A percentile compares a stretch with the other conserved stretches of the same genome.
Conservation (phyloP, 805 yeast species). For the Lipomyces yamanashiensis region DNA sequence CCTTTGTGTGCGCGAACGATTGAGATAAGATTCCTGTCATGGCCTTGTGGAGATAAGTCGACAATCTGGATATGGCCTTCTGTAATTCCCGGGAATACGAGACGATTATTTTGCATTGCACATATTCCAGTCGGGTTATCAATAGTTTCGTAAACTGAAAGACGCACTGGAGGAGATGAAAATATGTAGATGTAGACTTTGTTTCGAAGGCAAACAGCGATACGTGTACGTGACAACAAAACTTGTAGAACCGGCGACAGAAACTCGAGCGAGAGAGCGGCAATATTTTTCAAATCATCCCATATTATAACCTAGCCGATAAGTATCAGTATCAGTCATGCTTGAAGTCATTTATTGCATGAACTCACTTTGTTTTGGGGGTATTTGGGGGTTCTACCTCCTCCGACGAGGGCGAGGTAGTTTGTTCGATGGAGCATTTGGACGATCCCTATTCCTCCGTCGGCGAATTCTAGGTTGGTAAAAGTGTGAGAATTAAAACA, state of each 20-base stretch:
- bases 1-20: conserved; percentile 80
- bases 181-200: conserved; percentile 79
- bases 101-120: conserved; percentile 56
- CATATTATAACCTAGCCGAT: conserved; percentile 65
- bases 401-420: conserved; percentile 87
- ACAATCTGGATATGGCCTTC: conserved; percentile 81
- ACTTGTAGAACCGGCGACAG: conserved; percentile 75
- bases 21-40: conserved; percentile 64
- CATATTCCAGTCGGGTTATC: conserved; percentile 68
- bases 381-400: conserved; percentile 78
- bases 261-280: conserved; percentile 75
- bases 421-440: conserved; percentile 89
- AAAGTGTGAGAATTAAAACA: background rate
- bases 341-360: background rate
- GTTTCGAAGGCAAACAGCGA: conserved; percentile 70
- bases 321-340: background rate
- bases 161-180: conserved; percentile 73
- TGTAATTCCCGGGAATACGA: conserved; percentile 79
- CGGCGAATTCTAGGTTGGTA: conserved; percentile 42
- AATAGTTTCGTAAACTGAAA: conserved; percentile 67
- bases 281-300: conserved; percentile 85
- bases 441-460: conserved; percentile 72
- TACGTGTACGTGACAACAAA: conserved; percentile 71
- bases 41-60: conserved; percentile 69
- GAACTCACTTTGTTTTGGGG: conserved; percentile 64